Evolutionary conservation across 805 yeast genomes (phyloP).

Genomic region (Nakazawaea molendinolei): DNA sequence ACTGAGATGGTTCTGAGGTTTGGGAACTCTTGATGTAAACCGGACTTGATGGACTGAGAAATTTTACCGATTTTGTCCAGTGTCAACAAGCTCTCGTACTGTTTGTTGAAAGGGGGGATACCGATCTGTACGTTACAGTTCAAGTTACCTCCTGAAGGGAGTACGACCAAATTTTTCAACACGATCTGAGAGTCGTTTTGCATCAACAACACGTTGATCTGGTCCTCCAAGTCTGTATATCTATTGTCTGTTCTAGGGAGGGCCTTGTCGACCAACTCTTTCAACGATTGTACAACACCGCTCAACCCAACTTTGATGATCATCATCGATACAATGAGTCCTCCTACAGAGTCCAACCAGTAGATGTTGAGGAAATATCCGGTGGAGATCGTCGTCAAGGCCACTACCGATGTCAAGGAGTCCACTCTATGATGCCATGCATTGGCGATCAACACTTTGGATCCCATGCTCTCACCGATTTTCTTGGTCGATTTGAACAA

Average conservation of each 20-base stretch:
- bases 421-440: constrained; percentile 99
- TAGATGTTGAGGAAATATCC: constrained; percentile 72
- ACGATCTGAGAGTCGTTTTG: constrained; percentile 24
- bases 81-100: constrained; percentile 23
- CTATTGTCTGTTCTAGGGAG: constrained; percentile 43
- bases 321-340: constrained; percentile 73
- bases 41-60: constrained; percentile 19
- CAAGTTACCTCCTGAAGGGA: constrained; percentile 50
- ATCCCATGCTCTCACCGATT: constrained; percentile 70
- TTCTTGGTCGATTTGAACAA: constrained; percentile 76
- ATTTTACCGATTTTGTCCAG: constrained; percentile 26
- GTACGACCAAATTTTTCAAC: constrained; percentile 35
- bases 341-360: constrained; percentile 92
- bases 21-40: constrained; percentile 27
- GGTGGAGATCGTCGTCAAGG: constrained; percentile 78
- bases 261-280: constrained; percentile 75
- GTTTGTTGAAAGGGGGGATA: constrained; percentile 23
- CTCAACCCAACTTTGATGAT: constrained; percentile 80
- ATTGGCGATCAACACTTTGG: constrained; percentile 88
- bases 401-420: constrained; percentile 85
- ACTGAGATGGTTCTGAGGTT: constrained; percentile 27
- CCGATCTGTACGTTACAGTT: constrained; percentile 29
- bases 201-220: constrained; percentile 27
- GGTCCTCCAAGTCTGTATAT: constrained; percentile 32
- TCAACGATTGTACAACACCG: constrained; percentile 62